Evolutionary conservation across 805 yeast genomes (phyloP).

Genomic region (Wickerhamiella galacta): DNA sequence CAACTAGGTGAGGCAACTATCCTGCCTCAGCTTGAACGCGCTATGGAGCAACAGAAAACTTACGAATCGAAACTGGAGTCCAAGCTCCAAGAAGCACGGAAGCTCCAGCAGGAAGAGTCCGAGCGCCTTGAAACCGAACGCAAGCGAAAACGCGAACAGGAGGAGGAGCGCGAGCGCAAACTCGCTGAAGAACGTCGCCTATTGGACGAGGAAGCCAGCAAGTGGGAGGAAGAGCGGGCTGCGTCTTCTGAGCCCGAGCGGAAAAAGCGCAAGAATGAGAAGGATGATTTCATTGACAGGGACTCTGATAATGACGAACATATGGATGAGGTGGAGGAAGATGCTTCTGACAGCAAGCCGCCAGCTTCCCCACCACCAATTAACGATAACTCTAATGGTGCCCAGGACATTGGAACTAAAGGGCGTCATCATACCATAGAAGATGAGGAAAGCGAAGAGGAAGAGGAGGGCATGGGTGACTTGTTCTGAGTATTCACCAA

Average conservation of each 20-base stretch:
- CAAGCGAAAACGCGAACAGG: constrained; percentile 9
- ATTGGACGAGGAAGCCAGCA: constrained; percentile 20
- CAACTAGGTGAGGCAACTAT: constrained; percentile 66
- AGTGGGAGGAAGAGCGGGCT: constrained; percentile 24
- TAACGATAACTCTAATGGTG: too few relatives aligned
- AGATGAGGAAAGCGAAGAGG: too few relatives aligned
- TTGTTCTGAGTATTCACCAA: too few relatives aligned
- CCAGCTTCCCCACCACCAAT: too few relatives aligned
- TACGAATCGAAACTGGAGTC: constrained; percentile 40
- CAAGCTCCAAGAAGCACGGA: constrained; percentile 60
- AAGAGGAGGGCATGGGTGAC: too few relatives aligned
- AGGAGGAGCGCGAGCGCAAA: constrained; percentile 17
- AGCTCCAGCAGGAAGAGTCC: constrained; percentile 41
- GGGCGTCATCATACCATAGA: too few relatives aligned
- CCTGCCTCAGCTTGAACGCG: constrained; percentile 50
- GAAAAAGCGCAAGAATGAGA: constrained; percentile 10
- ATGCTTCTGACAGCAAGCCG: too few relatives aligned
- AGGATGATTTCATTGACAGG: constrained; percentile 23
- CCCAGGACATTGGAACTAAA: too few relatives aligned
- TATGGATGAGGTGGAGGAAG: too few relatives aligned
- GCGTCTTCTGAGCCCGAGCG: constrained; percentile 19
- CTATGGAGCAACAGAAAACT: constrained; percentile 53
- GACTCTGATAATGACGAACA: too few relatives aligned
- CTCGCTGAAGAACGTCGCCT: constrained; percentile 19
- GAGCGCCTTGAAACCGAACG: constrained; percentile 25